Evolutionary conservation across 2,329 filamentous ascomycete genomes (phyloP).

Genomic region (Fusarium compactum): DNA sequence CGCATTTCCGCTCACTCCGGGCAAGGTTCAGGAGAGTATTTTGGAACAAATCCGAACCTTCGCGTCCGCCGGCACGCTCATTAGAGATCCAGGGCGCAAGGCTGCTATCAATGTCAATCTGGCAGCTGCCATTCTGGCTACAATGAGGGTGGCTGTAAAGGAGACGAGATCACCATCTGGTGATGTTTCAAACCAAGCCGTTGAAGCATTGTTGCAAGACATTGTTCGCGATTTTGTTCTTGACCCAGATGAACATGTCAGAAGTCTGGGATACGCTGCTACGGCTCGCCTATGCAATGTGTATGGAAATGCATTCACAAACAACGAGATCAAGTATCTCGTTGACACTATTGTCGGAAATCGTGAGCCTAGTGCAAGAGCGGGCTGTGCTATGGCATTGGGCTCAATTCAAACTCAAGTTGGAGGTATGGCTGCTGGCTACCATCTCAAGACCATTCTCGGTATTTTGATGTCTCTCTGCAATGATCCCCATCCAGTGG

Average conservation of each 20-base stretch:
- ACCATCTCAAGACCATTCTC: slow-evolving; percentile 97
- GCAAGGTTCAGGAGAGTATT: slow-evolving; percentile 95
- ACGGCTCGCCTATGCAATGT: slow-evolving; percentile 85
- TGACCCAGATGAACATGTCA: slow-evolving; percentile 86
- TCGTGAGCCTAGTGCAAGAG: slow-evolving; percentile 90
- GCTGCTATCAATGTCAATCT: slow-evolving; percentile 93
- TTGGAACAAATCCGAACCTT: slow-evolving; percentile 94
- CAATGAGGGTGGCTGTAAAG: slow-evolving; percentile 85
- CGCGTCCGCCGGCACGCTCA: slow-evolving; percentile 81
- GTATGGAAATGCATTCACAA: slow-evolving; percentile 90
- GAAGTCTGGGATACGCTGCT: slow-evolving; percentile 85
- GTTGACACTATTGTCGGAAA: slow-evolving; percentile 96
- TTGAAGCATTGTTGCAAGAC: slow-evolving; percentile 87
- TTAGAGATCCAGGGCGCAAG: slow-evolving; percentile 87
- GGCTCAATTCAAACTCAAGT: slow-evolving; percentile 95
- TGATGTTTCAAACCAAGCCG: slow-evolving; percentile 77
- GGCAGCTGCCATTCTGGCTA: slow-evolving; percentile 81
- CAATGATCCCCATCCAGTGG: slow-evolving; percentile 92
- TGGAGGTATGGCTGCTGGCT: slow-evolving; percentile 96
- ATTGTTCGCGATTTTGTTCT: slow-evolving; percentile 78
- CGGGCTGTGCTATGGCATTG: slow-evolving; percentile 92
- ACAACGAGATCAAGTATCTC: slow-evolving; percentile 87
- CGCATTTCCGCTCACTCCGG: slow-evolving; percentile 86
- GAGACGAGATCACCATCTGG: slow-evolving; percentile 81
- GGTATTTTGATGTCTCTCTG: slow-evolving; percentile 97